Evolutionary conservation across 1,284 basidiomycete genomes (phyloP), one percentile per base, ranked within the genome.

Genomic region (Thecaphora thlaspeos): DNA sequence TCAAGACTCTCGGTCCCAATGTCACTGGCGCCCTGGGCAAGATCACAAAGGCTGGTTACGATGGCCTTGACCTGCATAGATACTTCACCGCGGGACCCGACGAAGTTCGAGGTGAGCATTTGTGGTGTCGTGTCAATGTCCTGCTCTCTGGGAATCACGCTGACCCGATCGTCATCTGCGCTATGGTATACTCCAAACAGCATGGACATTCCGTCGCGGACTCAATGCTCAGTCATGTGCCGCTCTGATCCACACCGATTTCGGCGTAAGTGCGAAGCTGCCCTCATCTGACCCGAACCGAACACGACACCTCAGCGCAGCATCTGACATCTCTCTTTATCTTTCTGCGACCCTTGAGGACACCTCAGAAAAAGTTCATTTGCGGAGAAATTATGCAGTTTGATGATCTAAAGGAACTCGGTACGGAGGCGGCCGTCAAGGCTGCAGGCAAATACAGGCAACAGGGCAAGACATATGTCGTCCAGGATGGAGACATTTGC

Each of bases 381-480:
- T 98, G 94, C 73, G 95, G 94, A 80, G 94, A 98, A 81, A 96
- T 98, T 78, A 96, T 97, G 90, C 77, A 86, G 4, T 96, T 87
- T 74, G 86, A 87, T 0, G 95, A 97, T 78, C 82, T 99, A 63
- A 89, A 89, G 78, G 91, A 96, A 80, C 82, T 92, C 72, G 94
- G 92, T 15, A 88, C 86, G 61, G 95, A 99, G 82, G 68, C 84
- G 3, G 86, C 88, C 12, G 92, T 95, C 77, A 97, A 97, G 81
- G 90, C 93, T 51, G 91, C 89, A 19, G 95, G 95, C 40, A 97
- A 95, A 81, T 84, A 94, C 56, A 84, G 90, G 26, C 26, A 11
- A 28, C 26, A 28, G 26, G 26, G 94, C 59, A 95, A 97, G 80
- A 90, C 91, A 2, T 99, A 94, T 78, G 90, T 93, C 80, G 76